These are phyloP conservation scores for Candida rishiriensis DNA, from an alignment of 805 yeast genomes.

Conservation along the genomic window DNA sequence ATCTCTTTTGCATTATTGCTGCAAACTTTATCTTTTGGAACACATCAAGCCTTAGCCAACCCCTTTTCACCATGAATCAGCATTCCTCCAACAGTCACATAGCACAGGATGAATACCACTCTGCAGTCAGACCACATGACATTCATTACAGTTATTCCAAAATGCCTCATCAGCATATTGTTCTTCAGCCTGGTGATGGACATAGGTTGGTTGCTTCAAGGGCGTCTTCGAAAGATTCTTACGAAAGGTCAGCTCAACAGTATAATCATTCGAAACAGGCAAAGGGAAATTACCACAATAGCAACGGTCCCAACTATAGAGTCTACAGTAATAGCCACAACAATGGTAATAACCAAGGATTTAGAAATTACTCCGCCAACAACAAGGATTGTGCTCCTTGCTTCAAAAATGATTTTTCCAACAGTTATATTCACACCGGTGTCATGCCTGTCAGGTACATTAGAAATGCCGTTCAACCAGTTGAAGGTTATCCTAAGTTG, in stretches of 20 bases:
- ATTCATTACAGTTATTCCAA: neutral
- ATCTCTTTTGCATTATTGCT: no score
- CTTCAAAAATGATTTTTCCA: constrained; percentile 67
- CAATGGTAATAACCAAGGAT: constrained; percentile 7
- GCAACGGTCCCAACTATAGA: constrained; percentile 1
- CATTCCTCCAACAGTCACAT: neutral
- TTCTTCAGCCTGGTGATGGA: constrained; percentile 20
- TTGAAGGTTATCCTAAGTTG: constrained; percentile 83
- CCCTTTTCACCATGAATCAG: no score
- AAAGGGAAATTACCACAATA: neutral
- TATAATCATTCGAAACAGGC: no score
- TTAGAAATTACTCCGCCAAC: neutral
- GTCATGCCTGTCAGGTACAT: constrained; percentile 59
- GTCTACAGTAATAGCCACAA: constrained; percentile 5
- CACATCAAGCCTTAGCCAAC: no score
- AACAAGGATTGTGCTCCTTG: constrained; percentile 13
- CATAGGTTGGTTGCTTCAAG: constrained; percentile 20
- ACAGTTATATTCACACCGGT: constrained; percentile 61
- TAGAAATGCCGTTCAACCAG: constrained; percentile 59
- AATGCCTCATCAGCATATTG: constrained; percentile 1
- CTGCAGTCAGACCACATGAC: neutral
- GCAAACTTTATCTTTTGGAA: no score
- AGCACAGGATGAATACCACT: no score
- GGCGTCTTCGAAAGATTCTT: constrained; percentile 16
- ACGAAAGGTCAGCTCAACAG: neutral